These are phyloP conservation scores for Plasmodium relictum DNA, from an alignment of 169 alveolate genomes.

Conservation along the genomic window DNA sequence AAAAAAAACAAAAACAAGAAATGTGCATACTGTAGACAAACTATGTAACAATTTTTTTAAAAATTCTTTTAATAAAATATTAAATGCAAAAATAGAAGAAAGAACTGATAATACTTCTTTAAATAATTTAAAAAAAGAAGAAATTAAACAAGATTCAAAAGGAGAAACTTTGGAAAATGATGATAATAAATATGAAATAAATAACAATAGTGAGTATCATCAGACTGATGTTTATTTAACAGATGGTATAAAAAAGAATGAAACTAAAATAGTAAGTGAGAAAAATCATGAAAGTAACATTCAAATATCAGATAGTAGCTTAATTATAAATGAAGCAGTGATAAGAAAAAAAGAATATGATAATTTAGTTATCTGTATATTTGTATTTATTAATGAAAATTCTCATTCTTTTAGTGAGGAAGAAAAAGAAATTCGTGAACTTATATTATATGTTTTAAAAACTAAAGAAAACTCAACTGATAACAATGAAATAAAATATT, in stretches of 20 bases:
- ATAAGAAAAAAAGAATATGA: not conserved
- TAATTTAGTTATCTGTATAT: conserved; percentile 19
- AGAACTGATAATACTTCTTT: not conserved
- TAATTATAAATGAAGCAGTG: conserved; percentile 1
- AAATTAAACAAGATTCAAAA: not conserved
- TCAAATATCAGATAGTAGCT: not conserved
- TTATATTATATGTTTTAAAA: conserved; percentile 39
- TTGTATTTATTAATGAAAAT: conserved; percentile 27
- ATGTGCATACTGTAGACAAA: conserved; percentile 53
- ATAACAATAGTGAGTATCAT: not conserved
- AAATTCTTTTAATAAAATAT: conserved; percentile 50
- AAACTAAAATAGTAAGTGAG: not conserved
- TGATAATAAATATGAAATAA: not conserved
- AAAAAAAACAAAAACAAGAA: conserved; percentile 4
- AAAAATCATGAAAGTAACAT: not conserved
- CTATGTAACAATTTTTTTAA: conserved; percentile 68
- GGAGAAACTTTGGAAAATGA: not conserved
- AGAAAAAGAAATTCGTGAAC: conserved; percentile 68
- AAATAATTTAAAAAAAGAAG: not conserved
- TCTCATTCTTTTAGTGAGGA: conserved; percentile 18
- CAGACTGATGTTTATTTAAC: not conserved
- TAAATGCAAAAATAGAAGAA: conserved; percentile 14
- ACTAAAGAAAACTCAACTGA: conserved; percentile 19
- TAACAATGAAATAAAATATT: conserved; percentile 14
- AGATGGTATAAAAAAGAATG: not conserved